Base-by-base conservation (phyloP, 2,329 filamentous ascomycete genomes). In the Tolypocladium cylindrosporum region DNA sequence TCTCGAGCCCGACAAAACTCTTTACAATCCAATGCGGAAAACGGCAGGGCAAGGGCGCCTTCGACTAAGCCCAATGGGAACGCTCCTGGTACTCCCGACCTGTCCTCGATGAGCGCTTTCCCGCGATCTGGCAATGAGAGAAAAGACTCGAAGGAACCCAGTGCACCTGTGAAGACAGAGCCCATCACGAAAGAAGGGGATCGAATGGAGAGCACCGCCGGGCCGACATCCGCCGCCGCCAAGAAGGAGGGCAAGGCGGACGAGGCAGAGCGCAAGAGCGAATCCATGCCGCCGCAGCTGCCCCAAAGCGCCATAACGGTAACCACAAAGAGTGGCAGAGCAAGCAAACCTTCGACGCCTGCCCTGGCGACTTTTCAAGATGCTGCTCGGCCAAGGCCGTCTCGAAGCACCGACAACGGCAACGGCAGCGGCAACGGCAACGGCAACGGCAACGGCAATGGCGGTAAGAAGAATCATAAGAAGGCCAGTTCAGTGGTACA, bases 1-100 rank as follows among this genome's bases (percentile, higher is more conserved):
- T 85, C 88, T 7, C 84, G 90, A 63, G 84, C 85, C 42, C 85
- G 91, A 66, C 90, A 91, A 68, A 92, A 88, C 67, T 90, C 89
- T 19, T 81, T 83, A 57, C 82, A 84, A 59, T 80, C 82, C n/a
- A 75, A 72, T 55, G 75, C 75, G 40, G 85, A 89, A 60, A 79
- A 77, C 61, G 68, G 73, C 57, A 78, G 79, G 57, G 73, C 78
- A 60, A 77, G 83, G 41, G 82, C 85, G 2, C 72, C 80, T 6
- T 84, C 86, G 3, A 86, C 77, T 63, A 87, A 85, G 62, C 74
- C 79, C 19, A 88, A 84, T 66, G 82, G 80, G 11, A 58, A 77
- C 71, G 65, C 69, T 63, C 59, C 71, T 72, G 34, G 63, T 62
- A 54, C 73, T 1, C 71, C 75, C 8, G 78, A 80, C 51, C 59